phyloP scores from a whole-genome alignment of 345 rosid genomes.

The Luvunga scandens region DNA sequence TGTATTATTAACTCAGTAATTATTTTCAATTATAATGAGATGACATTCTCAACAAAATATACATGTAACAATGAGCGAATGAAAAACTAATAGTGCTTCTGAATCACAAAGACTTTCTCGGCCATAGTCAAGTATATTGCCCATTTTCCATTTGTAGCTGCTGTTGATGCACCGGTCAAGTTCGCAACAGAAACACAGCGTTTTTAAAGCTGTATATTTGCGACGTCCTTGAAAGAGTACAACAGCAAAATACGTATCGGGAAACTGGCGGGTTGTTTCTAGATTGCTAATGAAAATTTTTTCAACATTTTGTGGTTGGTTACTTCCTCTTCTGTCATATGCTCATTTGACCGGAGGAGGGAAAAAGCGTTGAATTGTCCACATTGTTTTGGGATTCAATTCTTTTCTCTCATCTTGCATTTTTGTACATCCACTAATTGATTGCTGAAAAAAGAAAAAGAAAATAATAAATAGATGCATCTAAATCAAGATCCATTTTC shows the following conservation, averaged over 20 bases:
- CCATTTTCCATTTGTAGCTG: not conserved
- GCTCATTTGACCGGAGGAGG: not conserved
- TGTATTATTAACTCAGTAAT: too few species aligned
- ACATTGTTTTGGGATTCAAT: too few species aligned
- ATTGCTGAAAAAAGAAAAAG: too few species aligned
- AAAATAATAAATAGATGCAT: too few species aligned
- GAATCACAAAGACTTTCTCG: too few species aligned
- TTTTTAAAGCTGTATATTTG: not conserved
- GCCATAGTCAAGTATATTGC: not conserved
- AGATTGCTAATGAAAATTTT: not conserved
- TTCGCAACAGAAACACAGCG: not conserved
- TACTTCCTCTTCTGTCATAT: slow-evolving; percentile 2
- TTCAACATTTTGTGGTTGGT: slow-evolving; percentile 13
- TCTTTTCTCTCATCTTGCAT: too few species aligned
- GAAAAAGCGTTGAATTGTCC: too few species aligned
- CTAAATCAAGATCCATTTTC: not conserved
- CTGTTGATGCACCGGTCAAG: not conserved
- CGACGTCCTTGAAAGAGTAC: not conserved
- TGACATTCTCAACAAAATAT: too few species aligned
- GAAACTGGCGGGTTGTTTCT: slow-evolving; percentile 8
- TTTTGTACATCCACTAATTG: too few species aligned
- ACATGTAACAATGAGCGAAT: too few species aligned
- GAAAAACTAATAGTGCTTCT: too few species aligned
- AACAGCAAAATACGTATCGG: not conserved
- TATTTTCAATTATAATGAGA: too few species aligned